These are phyloP conservation scores for Penicillium manginii DNA, from an alignment of 495 filamentous ascomycete genomes.

Conservation along the genomic window DNA sequence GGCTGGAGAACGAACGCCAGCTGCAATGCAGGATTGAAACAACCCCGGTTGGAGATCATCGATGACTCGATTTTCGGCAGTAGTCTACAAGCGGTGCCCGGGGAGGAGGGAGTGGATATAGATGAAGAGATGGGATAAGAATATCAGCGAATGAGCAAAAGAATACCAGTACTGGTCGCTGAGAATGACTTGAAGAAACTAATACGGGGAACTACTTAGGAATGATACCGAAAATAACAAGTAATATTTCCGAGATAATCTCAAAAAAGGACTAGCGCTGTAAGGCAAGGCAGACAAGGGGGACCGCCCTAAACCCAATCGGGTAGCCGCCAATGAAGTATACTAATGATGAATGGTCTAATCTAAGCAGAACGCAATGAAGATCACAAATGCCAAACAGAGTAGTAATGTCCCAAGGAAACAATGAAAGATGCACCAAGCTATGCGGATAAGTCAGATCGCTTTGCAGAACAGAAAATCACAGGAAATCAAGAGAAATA, in stretches of 20 bases:
- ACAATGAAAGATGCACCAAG: slow-evolving; percentile 16
- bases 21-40: not conserved
- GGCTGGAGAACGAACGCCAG: not conserved
- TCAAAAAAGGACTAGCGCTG: not conserved
- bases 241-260: not conserved
- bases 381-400: slow-evolving; percentile 7
- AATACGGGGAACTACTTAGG: not conserved
- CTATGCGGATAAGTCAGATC: slow-evolving; percentile 14
- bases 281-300: slow-evolving; percentile 20
- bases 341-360: slow-evolving; percentile 14
- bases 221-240: not conserved
- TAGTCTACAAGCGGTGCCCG: not conserved
- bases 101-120: not conserved
- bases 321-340: slow-evolving; percentile 20
- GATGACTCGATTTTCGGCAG: not conserved
- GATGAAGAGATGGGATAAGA: not conserved
- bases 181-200: not conserved
- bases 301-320: slow-evolving; percentile 18
- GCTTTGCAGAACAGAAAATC: slow-evolving; percentile 2
- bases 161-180: not conserved
- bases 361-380: slow-evolving; percentile 14
- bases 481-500: not conserved
- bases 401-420: slow-evolving; percentile 7
- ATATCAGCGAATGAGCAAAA: not conserved
- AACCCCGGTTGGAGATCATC: slow-evolving; percentile 1